Conservation (phyloP, 2,329 filamentous ascomycete species). For the Ophiostoma perfectum region DNA sequence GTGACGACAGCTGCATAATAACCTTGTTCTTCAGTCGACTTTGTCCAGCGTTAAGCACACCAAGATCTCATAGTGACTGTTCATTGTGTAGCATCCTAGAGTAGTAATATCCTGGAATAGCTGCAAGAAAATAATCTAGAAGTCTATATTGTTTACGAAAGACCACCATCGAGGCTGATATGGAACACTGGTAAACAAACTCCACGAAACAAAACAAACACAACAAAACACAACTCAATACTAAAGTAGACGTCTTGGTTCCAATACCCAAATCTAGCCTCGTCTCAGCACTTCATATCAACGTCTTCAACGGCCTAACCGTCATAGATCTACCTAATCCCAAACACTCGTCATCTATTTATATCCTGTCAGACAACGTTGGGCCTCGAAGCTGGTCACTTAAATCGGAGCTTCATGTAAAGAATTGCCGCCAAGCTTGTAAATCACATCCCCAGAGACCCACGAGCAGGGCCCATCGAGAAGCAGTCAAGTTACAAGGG, state of each 20-base stretch:
- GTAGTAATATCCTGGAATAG: too few relatives aligned
- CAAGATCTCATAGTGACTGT: too few relatives aligned
- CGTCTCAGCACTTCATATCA: not conserved
- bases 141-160: too few relatives aligned
- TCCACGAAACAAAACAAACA: too few relatives aligned
- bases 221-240: too few relatives aligned
- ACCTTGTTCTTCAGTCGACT: not conserved
- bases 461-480: not conserved
- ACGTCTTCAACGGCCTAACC: not conserved
- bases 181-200: too few relatives aligned
- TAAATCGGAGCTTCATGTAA: not conserved
- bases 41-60: too few relatives aligned
- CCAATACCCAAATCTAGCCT: not conserved
- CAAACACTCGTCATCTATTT: not conserved
- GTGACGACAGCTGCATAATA: not conserved
- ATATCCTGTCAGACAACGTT: not conserved
- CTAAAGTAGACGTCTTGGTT: too few relatives aligned
- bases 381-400: not conserved
- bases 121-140: too few relatives aligned
- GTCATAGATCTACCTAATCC: too few relatives aligned
- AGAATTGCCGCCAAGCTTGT: conserved; percentile 1
- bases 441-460: not conserved
- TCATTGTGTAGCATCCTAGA: too few relatives aligned
- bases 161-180: too few relatives aligned
- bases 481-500: not conserved